Evolutionary conservation across 83 land plant genomes (phyloP).

Genomic region (Diphasiastrum complanatum): DNA sequence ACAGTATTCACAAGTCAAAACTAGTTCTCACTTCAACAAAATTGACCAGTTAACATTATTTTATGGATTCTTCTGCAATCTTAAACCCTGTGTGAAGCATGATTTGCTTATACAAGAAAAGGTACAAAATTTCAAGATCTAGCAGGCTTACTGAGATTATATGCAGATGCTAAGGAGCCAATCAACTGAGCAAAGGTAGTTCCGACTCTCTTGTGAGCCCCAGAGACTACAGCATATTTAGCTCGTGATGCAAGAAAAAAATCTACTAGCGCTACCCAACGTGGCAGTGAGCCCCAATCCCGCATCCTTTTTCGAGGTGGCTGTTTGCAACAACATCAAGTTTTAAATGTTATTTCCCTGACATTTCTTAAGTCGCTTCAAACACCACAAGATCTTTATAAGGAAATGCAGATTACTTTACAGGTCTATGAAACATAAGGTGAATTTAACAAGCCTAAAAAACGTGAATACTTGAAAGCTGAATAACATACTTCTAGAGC

Average conservation of each 20-base stretch:
- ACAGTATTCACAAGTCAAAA: too few species aligned
- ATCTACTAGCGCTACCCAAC: conserved; percentile 96
- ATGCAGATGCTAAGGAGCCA: conserved; percentile 76
- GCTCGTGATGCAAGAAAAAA: conserved; percentile 87
- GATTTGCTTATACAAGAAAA: too few species aligned
- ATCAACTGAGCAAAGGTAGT: conserved; percentile 89
- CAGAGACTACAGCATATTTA: conserved; percentile 72
- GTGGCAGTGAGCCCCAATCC: conserved; percentile 93
- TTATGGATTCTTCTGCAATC: too few species aligned
- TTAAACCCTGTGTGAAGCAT: too few species aligned
- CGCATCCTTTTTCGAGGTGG: conserved; percentile 52
- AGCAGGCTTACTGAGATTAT: conserved; percentile 33
- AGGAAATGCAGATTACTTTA: background rate
- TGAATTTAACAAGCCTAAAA: too few species aligned
- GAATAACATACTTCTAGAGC: too few species aligned
- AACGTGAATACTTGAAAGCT: too few species aligned
- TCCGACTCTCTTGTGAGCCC: conserved; percentile 77
- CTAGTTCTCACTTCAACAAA: too few species aligned
- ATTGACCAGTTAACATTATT: too few species aligned
- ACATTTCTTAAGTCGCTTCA: background rate
- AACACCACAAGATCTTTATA: too few species aligned
- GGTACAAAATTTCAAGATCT: background rate
- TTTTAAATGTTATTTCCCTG: background rate
- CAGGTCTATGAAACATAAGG: too few species aligned
- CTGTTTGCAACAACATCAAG: conserved; percentile 1